Base-by-base conservation (phyloP, 2,329 filamentous ascomycete species). In the Trichoderma brevicompactum region DNA sequence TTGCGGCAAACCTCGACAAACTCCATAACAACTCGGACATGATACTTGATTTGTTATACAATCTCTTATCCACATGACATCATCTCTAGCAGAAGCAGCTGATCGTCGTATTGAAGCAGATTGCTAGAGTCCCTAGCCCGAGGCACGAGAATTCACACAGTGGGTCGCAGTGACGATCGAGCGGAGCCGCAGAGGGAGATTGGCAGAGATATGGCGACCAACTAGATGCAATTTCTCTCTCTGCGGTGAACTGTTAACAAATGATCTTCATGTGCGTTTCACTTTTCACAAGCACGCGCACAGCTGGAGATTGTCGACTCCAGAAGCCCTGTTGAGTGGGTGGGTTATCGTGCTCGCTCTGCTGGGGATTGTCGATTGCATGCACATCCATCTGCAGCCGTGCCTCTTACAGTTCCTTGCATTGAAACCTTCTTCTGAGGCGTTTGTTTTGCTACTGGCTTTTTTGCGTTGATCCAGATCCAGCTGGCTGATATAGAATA, bases 61-160 rank as follows among this genome's bases (percentile, higher is more conserved):
- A 7, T n/a, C 23, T 19, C 7, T 62, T 62, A 52, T 53, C 58
- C 58, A 62, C 58, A 62, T 62, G 58, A 62, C 58, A 62, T 62
- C 58, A 62, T 62, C 32, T 17, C 17, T 17, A 36, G n/a, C 56
- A 28, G 19, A 17, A 9, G 19, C 44, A 41, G 36, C 19, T 40
- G 46, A 43, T 23, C 19, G 15, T 40, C 36, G 19, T 52, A 28
- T 62, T 34, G 58, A 41, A 28, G 41, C 46, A 61, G 58, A 61
- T 60, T 28, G 36, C 46, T 12, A 62, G 58, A 61, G 48, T 43
- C 23, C 54, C 40, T 34, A 34, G 38, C 23, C 53, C 53, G 38
- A 55, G 36, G 38, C 50, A 28, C 23, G 38, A 34, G 38, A 53
- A 52, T 34, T 43, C 46, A 62, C 48, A 34, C n/a, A 38, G 58